These are phyloP conservation scores for Sherardia arvensis DNA, from an alignment of 257 asterid species.

Conservation along the genomic window DNA sequence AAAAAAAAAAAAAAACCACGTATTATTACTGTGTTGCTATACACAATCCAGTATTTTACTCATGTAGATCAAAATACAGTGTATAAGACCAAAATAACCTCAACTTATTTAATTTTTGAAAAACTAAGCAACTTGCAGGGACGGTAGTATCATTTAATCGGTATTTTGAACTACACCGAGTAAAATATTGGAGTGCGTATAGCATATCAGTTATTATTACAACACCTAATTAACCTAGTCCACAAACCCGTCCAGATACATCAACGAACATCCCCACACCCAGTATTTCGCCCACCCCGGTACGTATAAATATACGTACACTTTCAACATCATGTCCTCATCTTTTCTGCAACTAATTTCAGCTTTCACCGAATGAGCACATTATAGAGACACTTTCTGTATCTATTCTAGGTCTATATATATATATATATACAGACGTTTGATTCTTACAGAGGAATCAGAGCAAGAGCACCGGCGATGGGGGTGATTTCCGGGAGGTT, in stretches of 20 bases:
- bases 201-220: neutral
- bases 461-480: slow-evolving; percentile 14
- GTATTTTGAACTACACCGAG: no score
- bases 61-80: no score
- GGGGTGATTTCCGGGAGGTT: slow-evolving; percentile 40
- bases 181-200: no score
- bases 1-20: no score
- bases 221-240: neutral
- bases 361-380: slow-evolving; percentile 5
- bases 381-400: slow-evolving; percentile 2
- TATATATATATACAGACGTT: neutral
- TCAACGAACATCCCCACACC: neutral
- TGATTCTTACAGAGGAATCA: neutral
- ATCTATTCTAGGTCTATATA: neutral
- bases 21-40: no score
- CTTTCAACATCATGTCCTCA: slow-evolving; percentile 10
- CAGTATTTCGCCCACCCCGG: neutral
- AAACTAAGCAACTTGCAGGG: no score
- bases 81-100: no score
- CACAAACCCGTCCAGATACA: neutral
- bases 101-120: no score
- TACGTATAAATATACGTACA: neutral
- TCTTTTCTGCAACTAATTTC: neutral
- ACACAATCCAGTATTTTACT: no score
- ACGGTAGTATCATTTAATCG: no score